These are phyloP conservation scores for Saccharomyces hybrid DNA, from an alignment of 1,139 yeast species.

Conservation along the genomic window DNA sequence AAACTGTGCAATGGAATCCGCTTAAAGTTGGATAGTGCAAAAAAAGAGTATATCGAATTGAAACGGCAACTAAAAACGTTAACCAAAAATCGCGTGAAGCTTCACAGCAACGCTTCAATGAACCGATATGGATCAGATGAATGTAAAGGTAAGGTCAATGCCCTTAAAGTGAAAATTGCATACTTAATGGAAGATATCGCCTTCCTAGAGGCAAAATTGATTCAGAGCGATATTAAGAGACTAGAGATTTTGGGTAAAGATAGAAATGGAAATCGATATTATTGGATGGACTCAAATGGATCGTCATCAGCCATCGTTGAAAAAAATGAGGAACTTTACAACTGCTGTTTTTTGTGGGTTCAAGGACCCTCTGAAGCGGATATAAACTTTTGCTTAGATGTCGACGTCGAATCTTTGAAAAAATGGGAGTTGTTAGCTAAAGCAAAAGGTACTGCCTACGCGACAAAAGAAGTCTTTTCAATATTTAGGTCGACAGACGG, in stretches of 20 bases:
- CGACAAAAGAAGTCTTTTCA: neutral
- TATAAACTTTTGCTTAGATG: neutral
- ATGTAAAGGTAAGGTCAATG: constrained; percentile 8
- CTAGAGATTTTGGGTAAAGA: constrained; percentile 75
- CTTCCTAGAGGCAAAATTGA: constrained; percentile 47
- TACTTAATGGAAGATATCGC: constrained; percentile 41
- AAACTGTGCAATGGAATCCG: neutral
- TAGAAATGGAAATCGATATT: constrained; percentile 74
- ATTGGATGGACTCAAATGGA: constrained; percentile 94
- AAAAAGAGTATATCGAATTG: neutral
- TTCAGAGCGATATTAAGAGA: constrained; percentile 71
- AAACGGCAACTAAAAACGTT: neutral
- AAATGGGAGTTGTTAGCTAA: neutral
- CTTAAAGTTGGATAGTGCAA: neutral
- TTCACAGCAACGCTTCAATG: neutral
- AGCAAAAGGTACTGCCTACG: neutral
- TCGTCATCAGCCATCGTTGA: constrained; percentile 37
- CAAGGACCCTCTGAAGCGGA: constrained; percentile 5
- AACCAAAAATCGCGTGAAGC: neutral
- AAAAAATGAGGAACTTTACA: neutral
- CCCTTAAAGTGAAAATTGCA: constrained; percentile 31
- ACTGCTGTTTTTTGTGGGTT: neutral
- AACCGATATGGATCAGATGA: constrained; percentile 2
- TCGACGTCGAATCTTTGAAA: neutral
- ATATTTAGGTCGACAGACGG: neutral